A percentile compares a stretch with the other conserved stretches of the same genome.
These are phyloP conservation scores for Silene latifolia DNA, from an alignment of 148 eudicot genomes.

Conservation along the genomic window DNA sequence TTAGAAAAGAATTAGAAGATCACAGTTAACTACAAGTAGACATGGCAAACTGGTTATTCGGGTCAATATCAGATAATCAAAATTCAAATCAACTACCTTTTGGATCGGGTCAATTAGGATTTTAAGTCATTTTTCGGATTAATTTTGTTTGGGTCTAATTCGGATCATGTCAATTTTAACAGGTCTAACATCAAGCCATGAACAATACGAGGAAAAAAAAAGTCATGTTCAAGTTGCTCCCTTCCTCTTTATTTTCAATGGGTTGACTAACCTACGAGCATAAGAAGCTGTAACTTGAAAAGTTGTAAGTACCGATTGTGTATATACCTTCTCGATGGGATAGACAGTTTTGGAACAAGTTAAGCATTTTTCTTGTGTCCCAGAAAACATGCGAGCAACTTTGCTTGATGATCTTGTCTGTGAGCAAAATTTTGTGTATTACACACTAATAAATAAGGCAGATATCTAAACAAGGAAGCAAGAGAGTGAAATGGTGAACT, in stretches of 20 bases:
- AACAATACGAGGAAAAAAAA: neutral
- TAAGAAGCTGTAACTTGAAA: neutral
- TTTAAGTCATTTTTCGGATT: neutral
- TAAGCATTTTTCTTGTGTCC: slow-evolving; percentile 91
- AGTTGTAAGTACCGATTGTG: neutral
- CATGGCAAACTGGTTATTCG: no score
- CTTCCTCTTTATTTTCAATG: no score
- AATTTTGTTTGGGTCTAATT: no score
- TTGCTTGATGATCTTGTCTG: slow-evolving; percentile 84
- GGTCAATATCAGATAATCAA: no score
- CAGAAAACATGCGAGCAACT: slow-evolving; percentile 87
- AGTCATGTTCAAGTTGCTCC: neutral
- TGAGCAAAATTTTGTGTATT: slow-evolving; percentile 16
- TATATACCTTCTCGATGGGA: slow-evolving; percentile 77
- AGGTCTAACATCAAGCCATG: no score
- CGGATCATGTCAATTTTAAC: no score
- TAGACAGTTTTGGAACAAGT: slow-evolving; percentile 89
- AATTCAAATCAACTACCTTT: neutral
- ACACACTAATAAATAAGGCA: slow-evolving; percentile 4
- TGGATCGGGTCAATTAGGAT: neutral
- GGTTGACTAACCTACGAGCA: neutral
- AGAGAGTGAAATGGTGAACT: neutral
- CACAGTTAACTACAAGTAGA: neutral
- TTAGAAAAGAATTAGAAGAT: neutral
- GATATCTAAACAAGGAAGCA: neutral